phyloP scores from a whole-genome alignment of 2,329 filamentous ascomycete species.

The Fusarium solani-melongenae region DNA sequence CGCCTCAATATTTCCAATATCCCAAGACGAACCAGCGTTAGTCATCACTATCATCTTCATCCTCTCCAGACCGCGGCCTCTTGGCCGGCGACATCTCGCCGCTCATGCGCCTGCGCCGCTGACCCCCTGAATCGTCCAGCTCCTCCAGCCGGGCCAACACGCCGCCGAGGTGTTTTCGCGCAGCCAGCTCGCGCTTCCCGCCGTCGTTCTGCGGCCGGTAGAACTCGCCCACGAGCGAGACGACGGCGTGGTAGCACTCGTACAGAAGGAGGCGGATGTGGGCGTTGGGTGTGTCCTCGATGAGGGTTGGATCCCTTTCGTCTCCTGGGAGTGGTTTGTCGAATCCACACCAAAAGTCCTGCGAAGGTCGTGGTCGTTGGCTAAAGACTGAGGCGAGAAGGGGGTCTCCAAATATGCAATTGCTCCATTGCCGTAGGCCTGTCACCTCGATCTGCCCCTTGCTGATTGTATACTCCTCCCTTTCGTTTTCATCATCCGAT shows the following conservation, averaged over 20 bases:
- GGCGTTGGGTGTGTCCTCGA: conserved; percentile 58
- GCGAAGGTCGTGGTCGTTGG: conserved; percentile 54
- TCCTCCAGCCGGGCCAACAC: conserved; percentile 59
- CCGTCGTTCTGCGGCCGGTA: conserved; percentile 63
- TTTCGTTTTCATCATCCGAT: conserved; percentile 5
- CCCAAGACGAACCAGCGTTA: background rate
- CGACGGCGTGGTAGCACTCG: conserved; percentile 66
- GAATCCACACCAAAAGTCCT: conserved; percentile 62
- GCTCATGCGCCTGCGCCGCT: conserved; percentile 49
- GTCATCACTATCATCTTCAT: conserved; percentile 32
- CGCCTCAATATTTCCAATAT: background rate
- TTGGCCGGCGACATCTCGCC: conserved; percentile 59
- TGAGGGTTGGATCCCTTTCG: conserved; percentile 37
- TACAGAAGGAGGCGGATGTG: conserved; percentile 65
- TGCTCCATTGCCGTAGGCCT: conserved; percentile 69
- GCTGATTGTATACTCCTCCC: background rate
- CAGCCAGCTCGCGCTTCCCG: conserved; percentile 62
- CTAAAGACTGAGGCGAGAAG: conserved; percentile 63
- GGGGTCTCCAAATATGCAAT: conserved; percentile 69
- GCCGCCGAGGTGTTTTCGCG: conserved; percentile 61
- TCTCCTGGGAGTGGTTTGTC: conserved; percentile 36
- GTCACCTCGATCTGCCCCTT: conserved; percentile 51
- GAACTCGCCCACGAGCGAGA: conserved; percentile 64
- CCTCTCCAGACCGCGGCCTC: conserved; percentile 49
- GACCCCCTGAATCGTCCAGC: conserved; percentile 46